Conservation (phyloP, 805 yeast species). For the Candida andamanensis region DNA sequence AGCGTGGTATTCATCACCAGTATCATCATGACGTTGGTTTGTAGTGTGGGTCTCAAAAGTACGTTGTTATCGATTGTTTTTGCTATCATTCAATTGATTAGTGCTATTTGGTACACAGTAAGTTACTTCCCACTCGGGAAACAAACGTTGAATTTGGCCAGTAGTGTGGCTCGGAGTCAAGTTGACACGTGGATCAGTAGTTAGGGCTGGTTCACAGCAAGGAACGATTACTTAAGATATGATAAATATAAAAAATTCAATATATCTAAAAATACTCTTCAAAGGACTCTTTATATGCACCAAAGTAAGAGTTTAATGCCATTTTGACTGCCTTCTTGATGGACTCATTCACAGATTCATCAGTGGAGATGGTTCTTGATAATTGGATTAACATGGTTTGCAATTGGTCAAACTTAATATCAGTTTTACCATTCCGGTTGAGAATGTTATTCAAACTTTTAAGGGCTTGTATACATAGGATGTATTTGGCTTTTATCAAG, state of each 20-base stretch:
- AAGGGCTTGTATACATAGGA: constrained; percentile 41
- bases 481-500: constrained; percentile 40
- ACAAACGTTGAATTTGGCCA: constrained; percentile 39
- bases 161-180: constrained; percentile 39
- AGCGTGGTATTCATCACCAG: constrained; percentile 35
- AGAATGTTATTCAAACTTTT: constrained; percentile 37
- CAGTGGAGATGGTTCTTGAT: constrained; percentile 25
- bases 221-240: too few species aligned
- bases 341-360: constrained; percentile 39
- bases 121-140: constrained; percentile 45
- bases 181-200: constrained; percentile 40
- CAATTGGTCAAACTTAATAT: constrained; percentile 14
- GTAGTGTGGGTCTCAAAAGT: constrained; percentile 32
- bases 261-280: neutral
- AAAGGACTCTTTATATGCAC: constrained; percentile 17
- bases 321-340: constrained; percentile 38
- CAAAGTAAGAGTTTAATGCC: constrained; percentile 30
- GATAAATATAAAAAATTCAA: too few species aligned
- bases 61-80: constrained; percentile 35
- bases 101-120: constrained; percentile 43
- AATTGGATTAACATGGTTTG: constrained; percentile 30
- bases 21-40: constrained; percentile 35
- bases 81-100: constrained; percentile 35
- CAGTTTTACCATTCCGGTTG: constrained; percentile 18
- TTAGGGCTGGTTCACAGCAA: too few species aligned